phyloP scores from a whole-genome alignment of 805 yeast species.

The Hanseniaspora nectarophila region DNA sequence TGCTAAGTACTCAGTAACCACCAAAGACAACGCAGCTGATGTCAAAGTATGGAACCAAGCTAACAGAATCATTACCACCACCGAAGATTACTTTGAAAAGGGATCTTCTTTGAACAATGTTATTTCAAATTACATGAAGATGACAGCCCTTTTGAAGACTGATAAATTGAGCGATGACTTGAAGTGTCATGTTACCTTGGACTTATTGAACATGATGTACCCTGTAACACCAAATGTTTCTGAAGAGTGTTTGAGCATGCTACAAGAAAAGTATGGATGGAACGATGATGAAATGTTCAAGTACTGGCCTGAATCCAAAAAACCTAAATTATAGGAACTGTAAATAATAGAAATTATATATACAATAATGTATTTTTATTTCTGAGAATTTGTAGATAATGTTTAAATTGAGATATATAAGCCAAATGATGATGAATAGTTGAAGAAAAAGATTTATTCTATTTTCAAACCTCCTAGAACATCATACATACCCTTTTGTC shows the following conservation, averaged over 20 bases:
- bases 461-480: constrained; percentile 45
- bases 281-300: constrained; percentile 25
- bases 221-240: constrained; percentile 75
- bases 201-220: constrained; percentile 50
- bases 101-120: constrained; percentile 67
- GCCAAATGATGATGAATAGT: no score
- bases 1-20: not conserved
- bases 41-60: constrained; percentile 45
- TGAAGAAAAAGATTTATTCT: constrained; percentile 13
- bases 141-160: constrained; percentile 35
- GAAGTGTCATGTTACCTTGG: constrained; percentile 38
- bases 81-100: constrained; percentile 48
- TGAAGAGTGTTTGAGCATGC: constrained; percentile 67
- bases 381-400: no score
- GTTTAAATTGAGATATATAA: no score
- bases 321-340: not conserved
- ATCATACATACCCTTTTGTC: constrained; percentile 71
- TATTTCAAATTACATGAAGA: constrained; percentile 80
- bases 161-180: constrained; percentile 34
- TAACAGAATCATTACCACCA: constrained; percentile 36
- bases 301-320: constrained; percentile 47
- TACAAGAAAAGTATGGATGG: constrained; percentile 23
- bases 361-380: no score
- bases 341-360: no score
- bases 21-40: constrained; percentile 34